Evolutionary conservation across 2,329 filamentous ascomycete genomes (phyloP).

Genomic region (Cercospora sp.): DNA sequence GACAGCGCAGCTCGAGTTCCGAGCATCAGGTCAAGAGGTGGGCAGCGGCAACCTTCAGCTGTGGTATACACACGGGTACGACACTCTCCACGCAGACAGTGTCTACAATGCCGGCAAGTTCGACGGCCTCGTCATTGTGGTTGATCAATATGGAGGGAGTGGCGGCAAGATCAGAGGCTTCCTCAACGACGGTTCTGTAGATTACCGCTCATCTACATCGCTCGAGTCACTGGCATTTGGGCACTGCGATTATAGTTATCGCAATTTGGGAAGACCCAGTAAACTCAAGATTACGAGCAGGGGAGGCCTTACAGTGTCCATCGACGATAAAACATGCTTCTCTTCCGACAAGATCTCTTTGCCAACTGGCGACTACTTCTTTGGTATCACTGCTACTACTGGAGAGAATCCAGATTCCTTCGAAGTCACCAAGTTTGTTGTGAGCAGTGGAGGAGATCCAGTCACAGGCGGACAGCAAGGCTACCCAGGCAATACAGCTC

Average conservation of each 20-base stretch:
- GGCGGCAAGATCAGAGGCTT: slow-evolving; percentile 86
- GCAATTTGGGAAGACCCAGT: slow-evolving; percentile 84
- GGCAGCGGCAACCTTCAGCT: slow-evolving; percentile 88
- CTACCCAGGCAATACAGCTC: slow-evolving; percentile 25
- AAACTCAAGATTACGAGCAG: slow-evolving; percentile 72
- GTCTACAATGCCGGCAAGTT: slow-evolving; percentile 83
- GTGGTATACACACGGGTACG: slow-evolving; percentile 75
- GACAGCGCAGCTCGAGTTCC: slow-evolving; percentile 82
- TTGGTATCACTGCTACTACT: slow-evolving; percentile 84
- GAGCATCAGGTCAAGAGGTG: slow-evolving; percentile 79
- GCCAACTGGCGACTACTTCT: slow-evolving; percentile 66
- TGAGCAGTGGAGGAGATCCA: slow-evolving; percentile 54
- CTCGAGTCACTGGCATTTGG: slow-evolving; percentile 88
- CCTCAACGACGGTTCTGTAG: slow-evolving; percentile 82
- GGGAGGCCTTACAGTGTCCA: slow-evolving; percentile 69
- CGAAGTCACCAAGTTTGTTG: slow-evolving; percentile 83
- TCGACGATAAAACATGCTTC: slow-evolving; percentile 83
- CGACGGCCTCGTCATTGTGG: slow-evolving; percentile 82
- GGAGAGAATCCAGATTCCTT: slow-evolving; percentile 93
- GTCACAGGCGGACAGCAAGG: slow-evolving; percentile 34
- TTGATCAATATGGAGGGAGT: slow-evolving; percentile 78
- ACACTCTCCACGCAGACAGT: slow-evolving; percentile 67
- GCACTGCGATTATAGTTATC: slow-evolving; percentile 86
- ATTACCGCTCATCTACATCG: slow-evolving; percentile 73
- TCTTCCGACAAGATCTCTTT: slow-evolving; percentile 74